Evolutionary conservation across 257 asterid genomes (phyloP).

Genomic region (Nicotiana obtusifolia): DNA sequence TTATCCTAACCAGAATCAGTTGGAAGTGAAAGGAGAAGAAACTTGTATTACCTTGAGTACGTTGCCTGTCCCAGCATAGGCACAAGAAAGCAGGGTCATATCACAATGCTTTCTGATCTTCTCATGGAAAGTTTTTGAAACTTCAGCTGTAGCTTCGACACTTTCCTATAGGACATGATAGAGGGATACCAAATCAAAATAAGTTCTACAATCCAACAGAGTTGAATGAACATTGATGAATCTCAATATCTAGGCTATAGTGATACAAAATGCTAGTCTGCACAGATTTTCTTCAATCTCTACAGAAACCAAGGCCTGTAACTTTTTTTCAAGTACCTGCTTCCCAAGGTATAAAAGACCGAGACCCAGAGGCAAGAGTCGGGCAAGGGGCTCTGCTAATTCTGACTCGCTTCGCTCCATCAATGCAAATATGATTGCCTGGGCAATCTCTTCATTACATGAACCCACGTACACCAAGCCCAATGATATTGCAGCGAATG

Average conservation of each 20-base stretch:
- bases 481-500: constrained; percentile 80
- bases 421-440: constrained; percentile 68
- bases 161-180: constrained; percentile 47
- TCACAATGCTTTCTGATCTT: constrained; percentile 79
- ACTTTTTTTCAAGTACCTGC: constrained; percentile 44
- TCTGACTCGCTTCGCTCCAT: constrained; percentile 86
- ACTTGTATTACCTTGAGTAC: constrained; percentile 64
- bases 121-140: constrained; percentile 74
- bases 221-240: background rate
- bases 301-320: background rate
- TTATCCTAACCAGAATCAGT: background rate
- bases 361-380: constrained; percentile 85
- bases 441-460: constrained; percentile 84
- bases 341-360: constrained; percentile 93
- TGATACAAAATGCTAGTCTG: background rate
- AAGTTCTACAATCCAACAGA: background rate
- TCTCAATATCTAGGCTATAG: background rate
- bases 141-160: constrained; percentile 83
- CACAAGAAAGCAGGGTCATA: constrained; percentile 87
- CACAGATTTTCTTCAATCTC: background rate
- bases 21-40: background rate
- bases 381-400: constrained; percentile 74
- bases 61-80: constrained; percentile 95
- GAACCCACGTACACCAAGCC: constrained; percentile 89
- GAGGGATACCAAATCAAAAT: background rate